phyloP scores from a whole-genome alignment of 2,329 filamentous ascomycete species.

The Colletotrichum spaethianum region DNA sequence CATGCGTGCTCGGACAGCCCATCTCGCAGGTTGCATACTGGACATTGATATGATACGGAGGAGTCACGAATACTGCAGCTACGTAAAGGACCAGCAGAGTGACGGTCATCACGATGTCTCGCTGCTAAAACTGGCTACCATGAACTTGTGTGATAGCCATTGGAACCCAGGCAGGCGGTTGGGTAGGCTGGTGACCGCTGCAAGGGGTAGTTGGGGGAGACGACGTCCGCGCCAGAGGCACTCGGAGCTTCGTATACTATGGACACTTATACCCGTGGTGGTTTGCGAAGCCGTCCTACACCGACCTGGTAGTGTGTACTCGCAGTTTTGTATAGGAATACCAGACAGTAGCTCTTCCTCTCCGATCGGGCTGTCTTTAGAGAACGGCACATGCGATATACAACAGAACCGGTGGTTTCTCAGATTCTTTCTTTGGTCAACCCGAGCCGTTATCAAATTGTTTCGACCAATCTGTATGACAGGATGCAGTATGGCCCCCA shows the following conservation, averaged over 20 bases:
- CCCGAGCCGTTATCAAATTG: not conserved
- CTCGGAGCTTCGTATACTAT: not conserved
- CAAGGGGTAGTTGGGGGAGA: not conserved
- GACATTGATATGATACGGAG: not conserved
- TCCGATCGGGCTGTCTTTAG: too few species aligned
- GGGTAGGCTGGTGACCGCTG: not conserved
- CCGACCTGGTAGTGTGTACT: too few species aligned
- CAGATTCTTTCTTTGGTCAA: not conserved
- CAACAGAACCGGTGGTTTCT: not conserved
- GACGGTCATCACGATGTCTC: not conserved
- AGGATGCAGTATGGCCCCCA: not conserved
- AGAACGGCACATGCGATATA: not conserved
- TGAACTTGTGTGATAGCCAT: not conserved
- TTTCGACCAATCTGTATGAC: not conserved
- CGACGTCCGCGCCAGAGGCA: not conserved
- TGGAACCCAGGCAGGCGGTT: not conserved
- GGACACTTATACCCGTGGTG: too few species aligned
- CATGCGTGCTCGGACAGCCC: constrained; percentile 2
- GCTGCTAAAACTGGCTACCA: not conserved
- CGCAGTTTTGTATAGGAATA: too few species aligned
- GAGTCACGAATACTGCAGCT: not conserved
- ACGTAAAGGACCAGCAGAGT: not conserved
- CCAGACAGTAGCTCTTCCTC: too few species aligned
- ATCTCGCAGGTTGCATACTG: not conserved
- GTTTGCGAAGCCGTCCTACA: too few species aligned